Conservation (phyloP, 2,329 filamentous ascomycete genomes). For the Cordyceps javanica region DNA sequence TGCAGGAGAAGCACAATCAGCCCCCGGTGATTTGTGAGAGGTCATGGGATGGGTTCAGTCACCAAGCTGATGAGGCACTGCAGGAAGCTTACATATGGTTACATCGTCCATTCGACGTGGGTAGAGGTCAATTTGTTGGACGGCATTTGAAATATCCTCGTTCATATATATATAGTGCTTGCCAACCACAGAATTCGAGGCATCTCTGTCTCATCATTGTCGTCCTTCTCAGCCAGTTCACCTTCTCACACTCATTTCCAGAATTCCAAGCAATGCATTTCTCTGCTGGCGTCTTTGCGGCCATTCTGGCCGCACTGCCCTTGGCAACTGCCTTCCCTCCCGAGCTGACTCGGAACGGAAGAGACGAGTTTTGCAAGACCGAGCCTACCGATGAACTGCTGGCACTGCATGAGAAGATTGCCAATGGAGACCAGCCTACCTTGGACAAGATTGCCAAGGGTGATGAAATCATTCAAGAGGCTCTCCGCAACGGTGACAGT, state of each 20-base stretch:
- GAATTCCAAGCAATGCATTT: neutral
- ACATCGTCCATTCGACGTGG: neutral
- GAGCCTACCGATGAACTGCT: neutral
- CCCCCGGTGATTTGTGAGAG: neutral
- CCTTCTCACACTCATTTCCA: neutral
- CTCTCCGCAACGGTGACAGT: neutral
- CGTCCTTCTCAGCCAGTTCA: neutral
- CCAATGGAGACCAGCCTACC: neutral
- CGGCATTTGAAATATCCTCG: neutral
- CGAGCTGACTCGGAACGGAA: neutral
- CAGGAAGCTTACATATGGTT: neutral
- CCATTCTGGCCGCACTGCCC: neutral
- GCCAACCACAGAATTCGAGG: neutral
- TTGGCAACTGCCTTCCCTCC: conserved; percentile 1
- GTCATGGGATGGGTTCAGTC: neutral
- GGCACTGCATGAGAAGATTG: conserved; percentile 1
- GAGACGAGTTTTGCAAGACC: neutral
- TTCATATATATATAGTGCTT: neutral
- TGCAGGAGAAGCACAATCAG: neutral
- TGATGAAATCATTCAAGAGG: neutral
- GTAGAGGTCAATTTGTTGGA: neutral
- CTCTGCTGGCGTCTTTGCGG: neutral
- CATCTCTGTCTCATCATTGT: neutral
- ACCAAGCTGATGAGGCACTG: neutral
- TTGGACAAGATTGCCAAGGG: conserved; percentile 9